phyloP scores from a whole-genome alignment of 495 filamentous ascomycete genomes.

The Penicillium macrosclerotiorum region DNA sequence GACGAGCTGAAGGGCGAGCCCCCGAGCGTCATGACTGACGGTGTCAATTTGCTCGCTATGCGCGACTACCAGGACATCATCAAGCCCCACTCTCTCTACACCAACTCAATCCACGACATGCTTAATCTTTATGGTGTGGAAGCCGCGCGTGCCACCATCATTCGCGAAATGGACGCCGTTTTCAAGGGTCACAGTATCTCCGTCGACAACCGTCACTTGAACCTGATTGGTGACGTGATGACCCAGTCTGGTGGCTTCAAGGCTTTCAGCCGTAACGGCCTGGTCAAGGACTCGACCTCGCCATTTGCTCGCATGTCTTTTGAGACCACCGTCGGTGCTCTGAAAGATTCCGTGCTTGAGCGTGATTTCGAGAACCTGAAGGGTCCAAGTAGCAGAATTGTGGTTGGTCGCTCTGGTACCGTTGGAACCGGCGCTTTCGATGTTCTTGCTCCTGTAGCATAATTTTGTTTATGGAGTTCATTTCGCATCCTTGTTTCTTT shows the following conservation, averaged over 20 bases:
- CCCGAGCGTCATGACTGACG: conserved; percentile 68
- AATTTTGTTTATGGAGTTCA: conserved; percentile 23
- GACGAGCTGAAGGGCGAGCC: conserved; percentile 58
- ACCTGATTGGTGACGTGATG: conserved; percentile 96
- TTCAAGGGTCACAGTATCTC: conserved; percentile 91
- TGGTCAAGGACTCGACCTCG: conserved; percentile 72
- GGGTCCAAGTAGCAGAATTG: conserved; percentile 83
- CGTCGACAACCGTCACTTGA: conserved; percentile 90
- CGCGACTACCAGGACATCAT: conserved; percentile 82
- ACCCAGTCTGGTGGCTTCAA: conserved; percentile 82
- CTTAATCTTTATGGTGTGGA: conserved; percentile 88
- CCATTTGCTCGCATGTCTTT: conserved; percentile 98
- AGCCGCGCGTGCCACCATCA: conserved; percentile 80
- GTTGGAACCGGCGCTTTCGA: conserved; percentile 93
- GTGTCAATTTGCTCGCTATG: conserved; percentile 87
- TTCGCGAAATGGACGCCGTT: conserved; percentile 80
- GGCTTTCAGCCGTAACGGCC: conserved; percentile 85
- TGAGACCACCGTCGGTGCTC: conserved; percentile 91
- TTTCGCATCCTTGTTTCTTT: conserved; percentile 12
- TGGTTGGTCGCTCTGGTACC: conserved; percentile 75
- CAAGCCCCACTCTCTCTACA: conserved; percentile 81
- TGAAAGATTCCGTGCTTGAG: conserved; percentile 87
- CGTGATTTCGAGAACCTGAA: conserved; percentile 85
- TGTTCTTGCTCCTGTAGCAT: conserved; percentile 67
- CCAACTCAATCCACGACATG: conserved; percentile 88